Base-by-base conservation (phyloP, 805 yeast species). In the Grigorovia jiainica region DNA sequence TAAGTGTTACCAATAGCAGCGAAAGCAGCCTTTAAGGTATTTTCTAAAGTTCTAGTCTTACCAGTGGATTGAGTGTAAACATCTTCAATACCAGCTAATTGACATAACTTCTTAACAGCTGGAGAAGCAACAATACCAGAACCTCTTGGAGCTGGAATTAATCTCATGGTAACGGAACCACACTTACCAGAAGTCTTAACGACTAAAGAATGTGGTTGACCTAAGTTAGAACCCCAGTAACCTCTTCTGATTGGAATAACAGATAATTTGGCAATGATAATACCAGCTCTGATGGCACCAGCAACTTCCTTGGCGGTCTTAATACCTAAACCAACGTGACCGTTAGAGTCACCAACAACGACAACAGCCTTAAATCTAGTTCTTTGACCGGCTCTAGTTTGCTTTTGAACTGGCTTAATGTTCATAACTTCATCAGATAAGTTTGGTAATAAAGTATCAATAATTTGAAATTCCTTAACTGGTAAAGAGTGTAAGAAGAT, bases 121-220 rank as follows among this genome's bases (percentile, higher is more conserved):
- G 98, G 97, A 62, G 98, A 92, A 68, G 98, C 98, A 63, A 92
- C 96, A 68, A 92, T 86, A 84, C 97, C 97, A 72, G 95, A 87
- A 90, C 98, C 98, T 82, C 98, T 92, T 82, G 98, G 97, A 60
- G 98, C 98, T 74, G 98, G 98, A 69, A 92, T 89, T 70, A 92
- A 82, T 82, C 98, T 87, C 60, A 90, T 96, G 54, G 82, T 71
- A 67, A 92, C 97, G 73, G 97, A 90, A 82, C 98, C 98, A 79
- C 97, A 92, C 87, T 90, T 92, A 78, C 98, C 98, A 60, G 97
- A 83, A 70, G 89, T 87, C 87, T 92, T 92, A 75, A 82, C 73
- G 66, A 96, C 90, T 68, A 90, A 82, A 59, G 98, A 85, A 84
- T 92, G 98, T 68, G 98, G 98, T 73, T 85, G 83, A 82, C 98